These are phyloP conservation scores for Ascochyta clinopodiicola DNA, from an alignment of 2,329 filamentous ascomycete species.

Conservation along the genomic window DNA sequence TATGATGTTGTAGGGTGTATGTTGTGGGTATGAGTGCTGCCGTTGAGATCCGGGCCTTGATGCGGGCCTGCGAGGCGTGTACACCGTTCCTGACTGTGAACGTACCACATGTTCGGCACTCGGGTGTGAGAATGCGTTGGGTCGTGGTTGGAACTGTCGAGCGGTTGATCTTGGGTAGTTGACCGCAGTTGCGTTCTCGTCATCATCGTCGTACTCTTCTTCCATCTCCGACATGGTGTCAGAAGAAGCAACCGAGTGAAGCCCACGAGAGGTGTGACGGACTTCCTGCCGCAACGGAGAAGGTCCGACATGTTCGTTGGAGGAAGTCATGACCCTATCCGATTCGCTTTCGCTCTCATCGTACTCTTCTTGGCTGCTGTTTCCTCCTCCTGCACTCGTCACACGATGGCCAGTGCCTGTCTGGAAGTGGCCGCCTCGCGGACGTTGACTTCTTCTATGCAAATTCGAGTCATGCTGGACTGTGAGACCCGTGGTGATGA, in stretches of 20 bases:
- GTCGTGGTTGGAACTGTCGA: slow-evolving; percentile 77
- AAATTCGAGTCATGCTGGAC: slow-evolving; percentile 71
- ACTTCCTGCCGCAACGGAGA: slow-evolving; percentile 44
- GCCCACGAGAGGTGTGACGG: slow-evolving; percentile 32
- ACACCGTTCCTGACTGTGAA: slow-evolving; percentile 54
- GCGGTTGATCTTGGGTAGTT: slow-evolving; percentile 65
- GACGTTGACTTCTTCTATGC: slow-evolving; percentile 63
- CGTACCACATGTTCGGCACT: slow-evolving; percentile 57
- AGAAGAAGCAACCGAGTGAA: slow-evolving; percentile 44
- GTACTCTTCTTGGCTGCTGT: slow-evolving; percentile 93
- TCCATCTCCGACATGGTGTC: slow-evolving; percentile 47
- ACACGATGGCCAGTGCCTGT: slow-evolving; percentile 50
- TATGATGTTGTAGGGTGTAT: slow-evolving; percentile 70
- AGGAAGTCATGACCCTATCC: slow-evolving; percentile 71
- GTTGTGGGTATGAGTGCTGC: slow-evolving; percentile 53
- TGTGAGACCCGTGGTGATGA: slow-evolving; percentile 85
- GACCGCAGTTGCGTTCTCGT: slow-evolving; percentile 83
- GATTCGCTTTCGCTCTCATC: slow-evolving; percentile 93
- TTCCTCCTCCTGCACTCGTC: slow-evolving; percentile 56
- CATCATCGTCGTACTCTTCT: slow-evolving; percentile 61
- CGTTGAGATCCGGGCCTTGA: slow-evolving; percentile 45
- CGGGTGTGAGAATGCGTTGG: slow-evolving; percentile 90
- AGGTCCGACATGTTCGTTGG: slow-evolving; percentile 63
- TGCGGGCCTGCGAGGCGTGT: slow-evolving; percentile 50
- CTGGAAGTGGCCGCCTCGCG: slow-evolving; percentile 45